These are phyloP conservation scores for Parietichytrium sp. DNA, from an alignment of 108 stramenopile genomes.

Conservation along the genomic window DNA sequence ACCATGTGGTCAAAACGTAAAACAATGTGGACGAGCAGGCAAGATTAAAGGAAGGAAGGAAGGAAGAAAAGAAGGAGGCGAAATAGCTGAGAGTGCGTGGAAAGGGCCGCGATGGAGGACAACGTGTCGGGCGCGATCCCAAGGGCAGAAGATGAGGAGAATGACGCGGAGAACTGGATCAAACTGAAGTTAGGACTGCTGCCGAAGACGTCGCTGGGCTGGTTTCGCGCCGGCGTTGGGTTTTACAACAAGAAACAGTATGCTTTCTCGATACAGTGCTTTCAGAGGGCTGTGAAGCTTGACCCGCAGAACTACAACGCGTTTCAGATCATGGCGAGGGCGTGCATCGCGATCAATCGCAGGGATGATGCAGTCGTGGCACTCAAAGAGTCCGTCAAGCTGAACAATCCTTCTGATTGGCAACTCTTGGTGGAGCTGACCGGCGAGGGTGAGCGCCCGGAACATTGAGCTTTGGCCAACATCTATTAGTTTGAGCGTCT, in stretches of 20 bases:
- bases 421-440: slow-evolving; percentile 28
- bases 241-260: slow-evolving; percentile 40
- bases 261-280: slow-evolving; percentile 27
- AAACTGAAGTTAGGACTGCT: slow-evolving; percentile 8
- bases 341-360: slow-evolving; percentile 26
- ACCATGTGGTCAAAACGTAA: too few species aligned
- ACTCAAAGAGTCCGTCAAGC: slow-evolving; percentile 39
- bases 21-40: too few species aligned
- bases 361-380: not conserved
- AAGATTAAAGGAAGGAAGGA: too few species aligned
- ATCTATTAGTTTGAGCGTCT: too few species aligned
- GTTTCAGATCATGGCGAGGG: slow-evolving; percentile 17
- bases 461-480: too few species aligned
- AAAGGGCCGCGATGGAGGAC: too few species aligned
- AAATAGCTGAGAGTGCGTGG: too few species aligned
- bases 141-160: too few species aligned
- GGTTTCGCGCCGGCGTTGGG: slow-evolving; percentile 34
- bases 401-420: slow-evolving; percentile 32
- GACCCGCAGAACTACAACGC: slow-evolving; percentile 30
- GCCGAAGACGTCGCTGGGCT: slow-evolving; percentile 30
- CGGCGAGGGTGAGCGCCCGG: not conserved
- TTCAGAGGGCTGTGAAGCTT: not conserved
- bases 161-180: slow-evolving; percentile 30
- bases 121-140: too few species aligned
- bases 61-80: too few species aligned